Conservation (phyloP, 2,329 filamentous ascomycete genomes). For the Pseudogymnoascus sp. region DNA sequence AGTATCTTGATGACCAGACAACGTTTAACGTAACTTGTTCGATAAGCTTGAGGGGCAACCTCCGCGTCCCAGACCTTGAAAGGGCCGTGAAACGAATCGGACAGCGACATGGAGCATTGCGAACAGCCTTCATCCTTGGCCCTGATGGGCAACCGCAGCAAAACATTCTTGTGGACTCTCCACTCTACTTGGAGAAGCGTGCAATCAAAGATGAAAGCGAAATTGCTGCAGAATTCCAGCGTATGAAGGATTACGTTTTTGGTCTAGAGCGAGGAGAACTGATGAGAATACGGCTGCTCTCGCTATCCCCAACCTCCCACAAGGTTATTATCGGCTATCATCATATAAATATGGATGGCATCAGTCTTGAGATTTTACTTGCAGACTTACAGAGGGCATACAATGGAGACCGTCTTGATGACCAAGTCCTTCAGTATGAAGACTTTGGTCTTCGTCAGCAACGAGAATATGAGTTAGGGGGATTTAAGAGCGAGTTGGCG, state of each 20-base stretch:
- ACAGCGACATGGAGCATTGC: constrained; percentile 23
- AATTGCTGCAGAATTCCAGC: constrained; percentile 12
- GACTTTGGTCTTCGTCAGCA: not conserved
- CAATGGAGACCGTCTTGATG: constrained; percentile 9
- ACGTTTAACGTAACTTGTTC: constrained; percentile 21
- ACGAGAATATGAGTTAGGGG: not conserved
- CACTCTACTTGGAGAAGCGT: constrained; percentile 3
- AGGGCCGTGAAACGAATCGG: constrained; percentile 18
- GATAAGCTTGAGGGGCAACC: constrained; percentile 18
- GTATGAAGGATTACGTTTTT: constrained; percentile 14
- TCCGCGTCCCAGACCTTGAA: constrained; percentile 17
- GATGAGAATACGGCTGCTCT: constrained; percentile 4
- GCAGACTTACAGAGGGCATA: constrained; percentile 21
- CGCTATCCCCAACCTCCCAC: constrained; percentile 10
- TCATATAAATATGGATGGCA: constrained; percentile 24
- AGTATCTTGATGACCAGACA: constrained; percentile 21
- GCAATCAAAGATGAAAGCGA: constrained; percentile 11
- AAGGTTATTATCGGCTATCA: constrained; percentile 19
- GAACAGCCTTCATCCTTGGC: constrained; percentile 20
- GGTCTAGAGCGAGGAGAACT: constrained; percentile 18
- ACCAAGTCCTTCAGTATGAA: not conserved
- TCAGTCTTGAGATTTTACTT: constrained; percentile 21
- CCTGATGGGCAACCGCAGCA: not conserved
- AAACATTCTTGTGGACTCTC: not conserved
- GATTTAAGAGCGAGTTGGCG: not conserved